Evolutionary conservation across 1,284 basidiomycete genomes (phyloP), one percentile per base, ranked within the genome.

Genomic region (Cryptococcus sp.): DNA sequence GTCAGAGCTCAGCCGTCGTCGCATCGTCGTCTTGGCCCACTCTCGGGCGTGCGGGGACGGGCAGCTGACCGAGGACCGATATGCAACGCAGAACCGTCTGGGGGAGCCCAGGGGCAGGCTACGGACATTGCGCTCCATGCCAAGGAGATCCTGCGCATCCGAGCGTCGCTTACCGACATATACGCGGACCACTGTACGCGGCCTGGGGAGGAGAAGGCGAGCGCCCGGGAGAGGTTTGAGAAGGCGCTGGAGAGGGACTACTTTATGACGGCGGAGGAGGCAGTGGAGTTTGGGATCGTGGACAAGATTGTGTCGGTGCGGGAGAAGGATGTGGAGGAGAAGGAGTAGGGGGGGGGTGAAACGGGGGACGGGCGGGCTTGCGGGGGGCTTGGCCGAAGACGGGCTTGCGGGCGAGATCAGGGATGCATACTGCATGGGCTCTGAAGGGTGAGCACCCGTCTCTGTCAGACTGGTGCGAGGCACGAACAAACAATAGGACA

Each of bases 61-160:
- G 28, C 28, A 33, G 28, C 28, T 43, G 39, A 42, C 5, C 3
- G 20, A 3, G 47, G 16, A 28, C 3, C 8, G 21, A 23, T 42
- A n/a, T 24, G 7, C 4, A 33, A 16, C 24, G 18, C 60, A 95
- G 91, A 96, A 78, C 93, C 92, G 0, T 94, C 91, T 20, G 92
- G 93, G 49, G 93, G 92, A 37, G 91, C 92, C 36, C 88, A 87
- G 36, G 92, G 92, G 3, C 91, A 93, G 77, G 92, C 93, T 23
- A 87, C 87, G 44, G 92, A 96, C 78, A 93, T 96, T 62, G 90
- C 90, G 15, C 92, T 96, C 59, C 90, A 93, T 67, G 92, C 92
- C 1, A 89, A 88, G 73, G 91, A 96, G 78, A 96, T 96, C 65
- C 81, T 96, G 37, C 85, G 91, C 38, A 86, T 94, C 58, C 84